Evolutionary conservation across 148 eudicot species (phyloP).

Genomic region (Salicornia ramosissima): DNA sequence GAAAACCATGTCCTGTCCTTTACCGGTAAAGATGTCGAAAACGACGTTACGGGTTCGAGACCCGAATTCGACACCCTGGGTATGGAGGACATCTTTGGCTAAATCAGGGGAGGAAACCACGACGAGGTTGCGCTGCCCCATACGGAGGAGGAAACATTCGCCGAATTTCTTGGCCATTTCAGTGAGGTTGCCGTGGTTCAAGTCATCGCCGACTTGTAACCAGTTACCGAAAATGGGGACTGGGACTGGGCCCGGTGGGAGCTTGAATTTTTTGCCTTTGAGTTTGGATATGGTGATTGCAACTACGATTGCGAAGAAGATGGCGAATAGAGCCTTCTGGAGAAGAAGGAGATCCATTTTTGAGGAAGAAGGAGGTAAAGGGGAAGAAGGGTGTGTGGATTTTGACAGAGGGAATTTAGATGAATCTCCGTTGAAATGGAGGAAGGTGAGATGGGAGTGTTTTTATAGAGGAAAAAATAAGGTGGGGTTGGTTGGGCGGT

Average conservation of each 20-base stretch:
- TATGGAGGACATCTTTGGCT: slow-evolving; percentile 73
- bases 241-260: slow-evolving; percentile 74
- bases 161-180: slow-evolving; percentile 58
- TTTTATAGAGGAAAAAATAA: slow-evolving; percentile 1
- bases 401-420: neutral
- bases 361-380: neutral
- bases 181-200: slow-evolving; percentile 58
- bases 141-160: slow-evolving; percentile 44
- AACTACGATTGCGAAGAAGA: slow-evolving; percentile 36
- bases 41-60: slow-evolving; percentile 71
- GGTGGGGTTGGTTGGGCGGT: neutral
- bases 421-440: neutral
- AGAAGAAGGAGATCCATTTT: slow-evolving; percentile 49
- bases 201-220: slow-evolving; percentile 77
- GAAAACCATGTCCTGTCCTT: slow-evolving; percentile 83
- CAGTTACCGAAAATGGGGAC: slow-evolving; percentile 77
- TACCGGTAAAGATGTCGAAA: slow-evolving; percentile 74
- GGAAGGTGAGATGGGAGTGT: neutral
- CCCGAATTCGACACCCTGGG: slow-evolving; percentile 79
- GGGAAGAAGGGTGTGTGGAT: neutral
- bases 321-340: slow-evolving; percentile 48
- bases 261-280: slow-evolving; percentile 43
- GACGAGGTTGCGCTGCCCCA: slow-evolving; percentile 69
- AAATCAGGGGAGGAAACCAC: slow-evolving; percentile 65
- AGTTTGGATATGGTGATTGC: slow-evolving; percentile 50